Evolutionary conservation across 345 rosid genomes (phyloP).

Genomic region (Citrus medica): DNA sequence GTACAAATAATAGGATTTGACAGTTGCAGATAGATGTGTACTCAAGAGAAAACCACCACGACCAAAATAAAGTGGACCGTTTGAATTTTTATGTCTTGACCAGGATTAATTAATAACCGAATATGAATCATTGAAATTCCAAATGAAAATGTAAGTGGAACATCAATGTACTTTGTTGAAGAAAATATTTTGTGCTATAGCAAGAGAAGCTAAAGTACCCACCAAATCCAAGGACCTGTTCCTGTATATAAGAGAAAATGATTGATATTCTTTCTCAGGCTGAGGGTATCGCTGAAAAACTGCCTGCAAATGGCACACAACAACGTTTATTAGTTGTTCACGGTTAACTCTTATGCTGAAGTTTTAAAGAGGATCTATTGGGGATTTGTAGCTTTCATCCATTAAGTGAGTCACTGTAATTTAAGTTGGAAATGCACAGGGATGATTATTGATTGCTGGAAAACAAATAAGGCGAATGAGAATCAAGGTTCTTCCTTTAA

Average conservation of each 20-base stretch:
- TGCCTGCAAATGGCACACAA: conserved; percentile 43
- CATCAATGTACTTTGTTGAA: neutral
- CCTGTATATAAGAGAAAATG: conserved; percentile 75
- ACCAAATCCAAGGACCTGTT: conserved; percentile 77
- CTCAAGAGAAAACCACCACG: neutral
- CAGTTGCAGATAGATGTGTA: neutral
- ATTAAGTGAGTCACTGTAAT: neutral
- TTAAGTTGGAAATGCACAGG: neutral
- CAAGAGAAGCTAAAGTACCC: conserved; percentile 14
- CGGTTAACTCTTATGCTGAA: neutral
- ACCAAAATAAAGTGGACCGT: neutral
- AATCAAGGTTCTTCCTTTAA: neutral
- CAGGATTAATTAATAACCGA: neutral
- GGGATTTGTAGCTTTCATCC: neutral
- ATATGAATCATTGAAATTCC: neutral
- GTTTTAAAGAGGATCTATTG: neutral
- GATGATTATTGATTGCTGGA: neutral
- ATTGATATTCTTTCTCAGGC: conserved; percentile 74
- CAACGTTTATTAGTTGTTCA: neutral
- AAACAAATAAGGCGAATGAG: neutral
- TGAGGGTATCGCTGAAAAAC: conserved; percentile 67
- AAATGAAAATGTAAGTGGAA: neutral
- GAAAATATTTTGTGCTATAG: neutral
- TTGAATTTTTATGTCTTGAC: neutral
- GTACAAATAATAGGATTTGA: neutral